Evolutionary conservation across 2,329 filamentous ascomycete genomes (phyloP).

Genomic region (Aspergillus fructus): DNA sequence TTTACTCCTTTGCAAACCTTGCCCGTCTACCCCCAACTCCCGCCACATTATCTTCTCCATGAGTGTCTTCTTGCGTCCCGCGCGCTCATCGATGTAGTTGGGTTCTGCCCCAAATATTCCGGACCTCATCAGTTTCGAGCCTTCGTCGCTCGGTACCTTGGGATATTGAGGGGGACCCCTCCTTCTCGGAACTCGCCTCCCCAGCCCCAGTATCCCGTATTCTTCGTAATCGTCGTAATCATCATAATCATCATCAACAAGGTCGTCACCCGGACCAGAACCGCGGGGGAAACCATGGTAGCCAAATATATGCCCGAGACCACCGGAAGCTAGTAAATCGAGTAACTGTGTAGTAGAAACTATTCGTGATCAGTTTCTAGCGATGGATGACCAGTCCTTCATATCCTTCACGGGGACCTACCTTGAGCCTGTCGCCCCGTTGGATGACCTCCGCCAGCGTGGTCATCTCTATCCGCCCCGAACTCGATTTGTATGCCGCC

Average conservation of each 20-base stretch:
- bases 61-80: conserved; percentile 61
- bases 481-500: conserved; percentile 32
- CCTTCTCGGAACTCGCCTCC: conserved; percentile 46
- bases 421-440: conserved; percentile 21
- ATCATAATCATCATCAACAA: conserved; percentile 23
- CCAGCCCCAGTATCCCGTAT: conserved; percentile 39
- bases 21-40: conserved; percentile 70
- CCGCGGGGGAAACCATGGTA: conserved; percentile 30
- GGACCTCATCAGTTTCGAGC: conserved; percentile 74
- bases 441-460: conserved; percentile 13
- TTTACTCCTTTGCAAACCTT: conserved; percentile 58
- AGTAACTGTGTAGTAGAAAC: conserved; percentile 48
- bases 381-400: not conserved
- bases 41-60: conserved; percentile 73
- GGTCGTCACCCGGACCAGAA: conserved; percentile 14
- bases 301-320: conserved; percentile 53
- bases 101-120: conserved; percentile 76
- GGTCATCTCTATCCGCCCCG: conserved; percentile 24
- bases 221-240: conserved; percentile 33
- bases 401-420: conserved; percentile 13
- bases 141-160: conserved; percentile 78
- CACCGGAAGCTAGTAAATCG: conserved; percentile 54
- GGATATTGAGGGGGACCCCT: conserved; percentile 61
- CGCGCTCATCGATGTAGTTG: conserved; percentile 49
- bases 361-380: conserved; percentile 14